Evolutionary conservation across 2,329 filamentous ascomycete genomes (phyloP).

Genomic region (Shiraia sp.): DNA sequence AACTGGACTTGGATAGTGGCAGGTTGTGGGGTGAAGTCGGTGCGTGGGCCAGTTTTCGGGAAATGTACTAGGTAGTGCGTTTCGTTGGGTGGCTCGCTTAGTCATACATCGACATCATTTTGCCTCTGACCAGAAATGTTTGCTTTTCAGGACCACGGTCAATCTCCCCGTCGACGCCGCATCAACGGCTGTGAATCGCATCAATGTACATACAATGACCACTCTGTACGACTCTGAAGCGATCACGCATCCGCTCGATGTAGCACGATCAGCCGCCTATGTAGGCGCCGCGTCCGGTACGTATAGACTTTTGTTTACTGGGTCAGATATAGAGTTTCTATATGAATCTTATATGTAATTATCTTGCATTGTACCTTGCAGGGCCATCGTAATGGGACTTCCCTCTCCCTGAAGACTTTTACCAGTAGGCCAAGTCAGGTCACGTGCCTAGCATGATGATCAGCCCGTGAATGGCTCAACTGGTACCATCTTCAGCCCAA

Average conservation of each 20-base stretch:
- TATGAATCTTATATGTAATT: background rate
- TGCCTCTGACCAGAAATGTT: background rate
- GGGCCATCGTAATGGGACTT: background rate
- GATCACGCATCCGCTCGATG: conserved; percentile 33
- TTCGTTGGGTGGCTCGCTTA: conserved; percentile 9
- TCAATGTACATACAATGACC: conserved; percentile 30
- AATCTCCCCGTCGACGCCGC: conserved; percentile 1
- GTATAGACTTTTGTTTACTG: conserved; percentile 9
- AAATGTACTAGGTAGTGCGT: conserved; percentile 24
- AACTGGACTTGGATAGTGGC: conserved; percentile 22
- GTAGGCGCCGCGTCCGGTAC: conserved; percentile 37
- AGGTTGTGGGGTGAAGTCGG: conserved; percentile 30
- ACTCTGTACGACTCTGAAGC: conserved; percentile 21
- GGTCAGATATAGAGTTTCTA: background rate
- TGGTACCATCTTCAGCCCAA: too few species aligned
- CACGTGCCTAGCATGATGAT: too few species aligned
- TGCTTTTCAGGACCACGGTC: background rate
- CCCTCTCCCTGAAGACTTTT: too few species aligned
- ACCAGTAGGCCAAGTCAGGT: too few species aligned
- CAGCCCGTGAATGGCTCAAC: too few species aligned
- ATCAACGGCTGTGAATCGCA: conserved; percentile 3
- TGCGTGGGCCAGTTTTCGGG: conserved; percentile 18
- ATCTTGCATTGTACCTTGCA: background rate
- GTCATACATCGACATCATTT: conserved; percentile 18
- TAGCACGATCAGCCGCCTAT: conserved; percentile 27